These are phyloP conservation scores for Eutrema japonicum DNA, from an alignment of 345 rosid genomes.

Conservation along the genomic window DNA sequence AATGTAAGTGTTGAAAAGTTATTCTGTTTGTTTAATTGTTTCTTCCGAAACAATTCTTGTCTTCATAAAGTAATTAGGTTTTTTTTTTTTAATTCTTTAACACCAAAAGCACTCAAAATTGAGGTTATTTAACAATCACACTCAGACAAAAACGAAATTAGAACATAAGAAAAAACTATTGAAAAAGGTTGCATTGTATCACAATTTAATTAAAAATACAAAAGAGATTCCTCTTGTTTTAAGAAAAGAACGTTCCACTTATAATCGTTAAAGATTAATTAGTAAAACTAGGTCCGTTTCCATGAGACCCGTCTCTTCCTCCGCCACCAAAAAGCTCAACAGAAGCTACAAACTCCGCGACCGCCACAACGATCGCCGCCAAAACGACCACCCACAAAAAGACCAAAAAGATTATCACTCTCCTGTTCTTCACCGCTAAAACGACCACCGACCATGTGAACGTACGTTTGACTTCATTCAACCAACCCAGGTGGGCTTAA, in stretches of 20 bases:
- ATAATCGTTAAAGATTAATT: not conserved
- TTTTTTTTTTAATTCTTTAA: no score
- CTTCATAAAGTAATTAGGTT: no score
- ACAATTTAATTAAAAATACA: no score
- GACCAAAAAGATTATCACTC: not conserved
- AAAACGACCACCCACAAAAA: conserved; percentile 7
- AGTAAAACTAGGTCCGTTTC: not conserved
- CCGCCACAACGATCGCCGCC: not conserved
- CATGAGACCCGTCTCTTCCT: not conserved
- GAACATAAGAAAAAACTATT: not conserved
- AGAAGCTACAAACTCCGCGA: not conserved
- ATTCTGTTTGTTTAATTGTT: no score
- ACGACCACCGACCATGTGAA: no score
- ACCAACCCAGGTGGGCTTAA: no score
- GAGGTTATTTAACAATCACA: no score
- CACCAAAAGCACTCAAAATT: no score
- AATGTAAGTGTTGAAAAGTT: no score
- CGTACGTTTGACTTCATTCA: no score
- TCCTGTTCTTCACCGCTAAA: not conserved
- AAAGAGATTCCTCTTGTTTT: no score
- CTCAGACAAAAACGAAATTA: not conserved
- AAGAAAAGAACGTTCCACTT: not conserved
- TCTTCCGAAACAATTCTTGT: no score
- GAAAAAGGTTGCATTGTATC: not conserved
- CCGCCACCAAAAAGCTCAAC: not conserved